Conservation (phyloP, 768 basidiomycete species). For the Suillus weaverae region DNA sequence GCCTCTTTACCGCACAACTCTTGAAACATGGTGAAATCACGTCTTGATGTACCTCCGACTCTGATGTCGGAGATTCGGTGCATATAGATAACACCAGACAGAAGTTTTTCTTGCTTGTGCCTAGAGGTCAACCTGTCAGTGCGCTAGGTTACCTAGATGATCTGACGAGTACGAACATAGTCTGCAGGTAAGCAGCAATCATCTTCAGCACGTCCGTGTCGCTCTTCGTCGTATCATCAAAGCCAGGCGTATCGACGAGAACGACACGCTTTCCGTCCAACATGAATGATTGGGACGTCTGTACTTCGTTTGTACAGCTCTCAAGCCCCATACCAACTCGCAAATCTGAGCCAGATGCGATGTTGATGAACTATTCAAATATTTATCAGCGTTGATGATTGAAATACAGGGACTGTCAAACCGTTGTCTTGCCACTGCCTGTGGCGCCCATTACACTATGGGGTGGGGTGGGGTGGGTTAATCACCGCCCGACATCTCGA, state of each 20-base stretch:
- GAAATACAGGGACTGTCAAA: not conserved
- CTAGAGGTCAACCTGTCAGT: slow-evolving; percentile 21
- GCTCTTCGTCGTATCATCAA: slow-evolving; percentile 52
- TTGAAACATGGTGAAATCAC: slow-evolving; percentile 52
- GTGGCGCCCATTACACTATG: slow-evolving; percentile 20
- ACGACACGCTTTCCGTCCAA: slow-evolving; percentile 39
- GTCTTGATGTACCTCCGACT: slow-evolving; percentile 47
- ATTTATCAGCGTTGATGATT: not conserved
- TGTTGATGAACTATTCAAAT: slow-evolving; percentile 37
- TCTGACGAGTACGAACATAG: slow-evolving; percentile 25
- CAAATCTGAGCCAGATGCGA: slow-evolving; percentile 32
- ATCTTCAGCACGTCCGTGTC: slow-evolving; percentile 52
- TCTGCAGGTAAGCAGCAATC: slow-evolving; percentile 43
- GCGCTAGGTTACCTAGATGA: not conserved
- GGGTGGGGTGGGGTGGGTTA: not conserved
- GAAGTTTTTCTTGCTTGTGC: slow-evolving; percentile 35
- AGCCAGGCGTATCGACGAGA: slow-evolving; percentile 63
- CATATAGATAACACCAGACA: slow-evolving; percentile 53
- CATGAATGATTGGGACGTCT: slow-evolving; percentile 27
- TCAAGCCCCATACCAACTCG: slow-evolving; percentile 34
- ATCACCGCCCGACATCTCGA: not conserved
- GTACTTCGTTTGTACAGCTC: slow-evolving; percentile 37
- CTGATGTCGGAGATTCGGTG: slow-evolving; percentile 52
- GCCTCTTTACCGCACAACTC: slow-evolving; percentile 54
- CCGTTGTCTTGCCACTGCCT: slow-evolving; percentile 20